Conservation (phyloP, 148 eudicot species). For the Cornus kousa region DNA sequence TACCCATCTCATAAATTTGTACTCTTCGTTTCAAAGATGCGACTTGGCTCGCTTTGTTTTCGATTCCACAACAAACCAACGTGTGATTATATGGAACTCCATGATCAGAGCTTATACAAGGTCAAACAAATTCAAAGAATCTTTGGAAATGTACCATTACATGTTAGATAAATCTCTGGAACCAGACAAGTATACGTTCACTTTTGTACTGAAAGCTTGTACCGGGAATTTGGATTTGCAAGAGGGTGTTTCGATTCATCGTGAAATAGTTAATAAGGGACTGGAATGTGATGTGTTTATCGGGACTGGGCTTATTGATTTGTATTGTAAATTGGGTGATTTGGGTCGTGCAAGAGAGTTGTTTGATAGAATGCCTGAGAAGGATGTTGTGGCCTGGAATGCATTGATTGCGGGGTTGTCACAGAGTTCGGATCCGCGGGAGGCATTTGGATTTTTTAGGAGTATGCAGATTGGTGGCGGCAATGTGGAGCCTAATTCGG, state of each 20-base stretch:
- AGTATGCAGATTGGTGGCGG: conserved; percentile 40
- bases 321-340: conserved; percentile 61
- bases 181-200: conserved; percentile 65
- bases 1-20: conserved; percentile 48
- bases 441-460: conserved; percentile 30
- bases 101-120: conserved; percentile 66
- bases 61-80: conserved; percentile 45
- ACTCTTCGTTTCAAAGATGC: conserved; percentile 42
- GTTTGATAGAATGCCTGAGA: conserved; percentile 63
- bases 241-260: conserved; percentile 49
- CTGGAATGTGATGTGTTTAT: conserved; percentile 57
- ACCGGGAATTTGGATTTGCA: conserved; percentile 43
- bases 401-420: conserved; percentile 65
- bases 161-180: conserved; percentile 32
- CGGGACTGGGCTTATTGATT: conserved; percentile 59
- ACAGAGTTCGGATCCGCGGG: conserved; percentile 32
- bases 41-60: conserved; percentile 45
- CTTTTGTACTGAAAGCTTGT: conserved; percentile 67
- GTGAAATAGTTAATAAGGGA: conserved; percentile 31
- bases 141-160: conserved; percentile 40
- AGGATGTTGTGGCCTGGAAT: conserved; percentile 72
- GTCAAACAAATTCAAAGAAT: conserved; percentile 26
- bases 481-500: conserved; percentile 44
- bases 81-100: conserved; percentile 47
- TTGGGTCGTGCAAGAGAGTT: conserved; percentile 43